Conservation (phyloP, 176 grass and related monocot species). For the Triticum urartu region DNA sequence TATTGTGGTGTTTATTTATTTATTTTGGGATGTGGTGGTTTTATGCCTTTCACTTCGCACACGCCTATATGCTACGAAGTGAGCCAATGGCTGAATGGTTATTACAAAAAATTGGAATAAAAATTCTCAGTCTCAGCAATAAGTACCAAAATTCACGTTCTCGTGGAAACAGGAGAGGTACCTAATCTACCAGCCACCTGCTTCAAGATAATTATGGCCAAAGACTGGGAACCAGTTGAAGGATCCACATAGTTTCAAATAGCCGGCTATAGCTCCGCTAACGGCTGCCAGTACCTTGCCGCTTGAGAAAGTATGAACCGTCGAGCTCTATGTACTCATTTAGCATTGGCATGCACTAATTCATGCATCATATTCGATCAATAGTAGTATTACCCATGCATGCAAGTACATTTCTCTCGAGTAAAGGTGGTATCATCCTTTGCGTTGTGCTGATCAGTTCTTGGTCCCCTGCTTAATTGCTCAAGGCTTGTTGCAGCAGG, state of each 20-base stretch:
- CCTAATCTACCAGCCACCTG: neutral
- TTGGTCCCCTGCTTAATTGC: neutral
- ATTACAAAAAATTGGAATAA: neutral
- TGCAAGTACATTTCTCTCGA: neutral
- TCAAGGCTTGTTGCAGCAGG: conserved; percentile 59
- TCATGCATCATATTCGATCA: neutral
- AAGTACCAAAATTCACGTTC: neutral
- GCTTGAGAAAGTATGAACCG: neutral
- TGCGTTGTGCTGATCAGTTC: neutral
- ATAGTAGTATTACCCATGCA: neutral
- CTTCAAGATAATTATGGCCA: neutral
- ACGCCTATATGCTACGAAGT: no score
- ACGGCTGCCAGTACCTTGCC: neutral
- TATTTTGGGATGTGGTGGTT: no score
- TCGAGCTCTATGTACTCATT: neutral
- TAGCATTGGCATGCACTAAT: neutral
- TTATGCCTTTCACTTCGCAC: no score
- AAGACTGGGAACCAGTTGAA: neutral
- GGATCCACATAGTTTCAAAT: neutral
- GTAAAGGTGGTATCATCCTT: neutral
- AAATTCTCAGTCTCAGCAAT: neutral
- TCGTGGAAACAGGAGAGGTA: neutral
- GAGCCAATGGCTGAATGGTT: no score
- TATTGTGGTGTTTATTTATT: no score
- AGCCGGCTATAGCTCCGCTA: no score